These are phyloP conservation scores for Pseudozyma tsukubaensis DNA, from an alignment of 1,284 basidiomycete species.

Conservation along the genomic window DNA sequence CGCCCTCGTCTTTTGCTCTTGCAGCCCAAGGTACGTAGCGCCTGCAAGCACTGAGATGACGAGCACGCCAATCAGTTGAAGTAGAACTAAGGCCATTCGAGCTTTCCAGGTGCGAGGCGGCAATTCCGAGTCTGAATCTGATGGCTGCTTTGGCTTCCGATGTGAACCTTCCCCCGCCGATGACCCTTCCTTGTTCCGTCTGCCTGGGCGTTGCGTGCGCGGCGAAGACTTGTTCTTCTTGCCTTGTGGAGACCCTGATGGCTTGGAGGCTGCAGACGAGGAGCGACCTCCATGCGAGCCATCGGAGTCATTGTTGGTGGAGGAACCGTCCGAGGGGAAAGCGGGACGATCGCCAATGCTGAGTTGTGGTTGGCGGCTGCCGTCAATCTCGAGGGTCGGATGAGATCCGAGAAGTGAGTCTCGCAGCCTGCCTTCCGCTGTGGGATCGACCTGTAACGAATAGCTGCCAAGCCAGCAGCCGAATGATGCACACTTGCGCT, in stretches of 20 bases:
- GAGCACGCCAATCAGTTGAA: conserved; percentile 48
- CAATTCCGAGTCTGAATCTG: neutral
- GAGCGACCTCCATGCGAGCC: conserved; percentile 4
- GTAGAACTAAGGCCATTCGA: conserved; percentile 30
- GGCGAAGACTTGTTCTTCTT: conserved; percentile 14
- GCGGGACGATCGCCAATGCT: conserved; percentile 41
- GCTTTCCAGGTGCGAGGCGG: conserved; percentile 35
- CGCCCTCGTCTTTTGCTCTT: conserved; percentile 44
- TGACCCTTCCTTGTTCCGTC: conserved; percentile 5
- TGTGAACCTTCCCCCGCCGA: conserved; percentile 1
- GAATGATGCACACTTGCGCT: conserved; percentile 49
- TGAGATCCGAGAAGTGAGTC: conserved; percentile 37
- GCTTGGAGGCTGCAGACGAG: conserved; percentile 24
- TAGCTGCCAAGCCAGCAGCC: conserved; percentile 63
- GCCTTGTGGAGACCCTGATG: conserved; percentile 7
- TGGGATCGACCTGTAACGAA: conserved; percentile 39
- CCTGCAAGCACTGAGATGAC: conserved; percentile 48
- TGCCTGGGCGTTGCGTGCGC: conserved; percentile 17
- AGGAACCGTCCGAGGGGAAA: conserved; percentile 11
- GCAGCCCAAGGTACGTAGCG: conserved; percentile 50
- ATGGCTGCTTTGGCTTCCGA: conserved; percentile 12
- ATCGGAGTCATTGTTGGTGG: conserved; percentile 11
- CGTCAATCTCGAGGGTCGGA: conserved; percentile 44
- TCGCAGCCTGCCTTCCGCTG: conserved; percentile 35
- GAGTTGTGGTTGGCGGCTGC: conserved; percentile 27